Evolutionary conservation across 495 filamentous ascomycete species (phyloP).

Genomic region (Astrothelium macrocarpum): DNA sequence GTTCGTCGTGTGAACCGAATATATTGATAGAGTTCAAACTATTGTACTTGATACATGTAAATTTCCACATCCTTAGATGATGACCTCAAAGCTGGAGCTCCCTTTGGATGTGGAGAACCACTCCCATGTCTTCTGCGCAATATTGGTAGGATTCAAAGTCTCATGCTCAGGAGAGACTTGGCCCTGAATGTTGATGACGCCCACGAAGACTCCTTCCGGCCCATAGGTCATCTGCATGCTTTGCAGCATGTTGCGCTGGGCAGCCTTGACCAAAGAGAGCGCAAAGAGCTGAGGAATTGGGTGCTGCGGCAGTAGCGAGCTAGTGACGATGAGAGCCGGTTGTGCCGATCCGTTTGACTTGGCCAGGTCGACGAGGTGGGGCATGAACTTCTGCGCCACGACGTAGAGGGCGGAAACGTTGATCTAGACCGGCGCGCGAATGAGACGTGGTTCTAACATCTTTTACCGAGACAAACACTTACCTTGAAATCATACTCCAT

Average conservation of each 20-base stretch:
- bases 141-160: constrained; percentile 17
- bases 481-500: constrained; percentile 17
- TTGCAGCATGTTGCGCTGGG: constrained; percentile 19
- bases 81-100: background rate
- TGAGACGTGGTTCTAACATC: background rate
- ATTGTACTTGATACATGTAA: background rate
- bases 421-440: background rate
- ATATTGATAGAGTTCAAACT: background rate
- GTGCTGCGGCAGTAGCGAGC: constrained; percentile 17
- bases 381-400: background rate
- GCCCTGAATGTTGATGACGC: constrained; percentile 17
- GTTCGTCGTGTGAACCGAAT: background rate
- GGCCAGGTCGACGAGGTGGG: background rate
- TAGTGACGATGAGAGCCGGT: constrained; percentile 17
- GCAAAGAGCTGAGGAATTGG: constrained; percentile 16
- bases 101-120: constrained; percentile 7
- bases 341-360: background rate
- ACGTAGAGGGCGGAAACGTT: constrained; percentile 1
- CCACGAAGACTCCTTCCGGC: constrained; percentile 16
- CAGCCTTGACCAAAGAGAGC: constrained; percentile 19
- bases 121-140: constrained; percentile 17
- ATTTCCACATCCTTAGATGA: background rate
- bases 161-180: constrained; percentile 15
- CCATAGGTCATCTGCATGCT: constrained; percentile 16
- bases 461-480: constrained; percentile 1